Conservation (phyloP, 2,329 filamentous ascomycete genomes). For the Alternaria hordeiaustralica region DNA sequence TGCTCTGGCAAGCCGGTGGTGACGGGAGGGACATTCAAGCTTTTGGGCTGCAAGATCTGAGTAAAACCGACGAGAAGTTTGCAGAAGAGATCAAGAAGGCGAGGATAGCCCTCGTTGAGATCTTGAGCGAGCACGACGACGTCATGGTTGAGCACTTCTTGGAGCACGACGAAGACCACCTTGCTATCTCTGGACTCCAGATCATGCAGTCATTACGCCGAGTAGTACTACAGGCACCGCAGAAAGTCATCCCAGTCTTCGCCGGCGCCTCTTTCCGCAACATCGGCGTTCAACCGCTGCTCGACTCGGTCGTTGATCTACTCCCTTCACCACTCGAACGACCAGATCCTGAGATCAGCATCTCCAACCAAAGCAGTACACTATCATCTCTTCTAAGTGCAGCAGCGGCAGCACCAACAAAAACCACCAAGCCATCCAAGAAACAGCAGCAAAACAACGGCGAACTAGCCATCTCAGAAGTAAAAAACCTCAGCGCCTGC, state of each 20-base stretch:
- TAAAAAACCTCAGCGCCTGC: constrained; percentile 71
- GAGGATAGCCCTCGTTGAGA: constrained; percentile 78
- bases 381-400: constrained; percentile 56
- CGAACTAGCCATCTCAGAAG: constrained; percentile 35
- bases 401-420: constrained; percentile 32
- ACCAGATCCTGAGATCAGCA: constrained; percentile 77
- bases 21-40: constrained; percentile 69
- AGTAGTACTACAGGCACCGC: constrained; percentile 71
- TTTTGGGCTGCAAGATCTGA: constrained; percentile 62
- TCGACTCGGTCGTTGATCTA: constrained; percentile 88
- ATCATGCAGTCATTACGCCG: constrained; percentile 78
- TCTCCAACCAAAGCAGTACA: constrained; percentile 64
- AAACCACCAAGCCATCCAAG: constrained; percentile 19
- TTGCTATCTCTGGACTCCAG: constrained; percentile 68
- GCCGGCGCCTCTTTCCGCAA: constrained; percentile 93
- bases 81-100: constrained; percentile 75
- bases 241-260: constrained; percentile 82
- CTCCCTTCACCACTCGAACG: constrained; percentile 82
- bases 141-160: constrained; percentile 83
- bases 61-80: constrained; percentile 57
- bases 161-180: constrained; percentile 74
- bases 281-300: constrained; percentile 88
- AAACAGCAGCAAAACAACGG: constrained; percentile 9
- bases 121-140: constrained; percentile 88
- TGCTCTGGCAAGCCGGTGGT: constrained; percentile 73